A percentile compares a stretch with the other conserved stretches of the same genome.
These are phyloP conservation scores for Trichophyton benhamiae DNA, from an alignment of 2,329 filamentous ascomycete species.

Conservation along the genomic window DNA sequence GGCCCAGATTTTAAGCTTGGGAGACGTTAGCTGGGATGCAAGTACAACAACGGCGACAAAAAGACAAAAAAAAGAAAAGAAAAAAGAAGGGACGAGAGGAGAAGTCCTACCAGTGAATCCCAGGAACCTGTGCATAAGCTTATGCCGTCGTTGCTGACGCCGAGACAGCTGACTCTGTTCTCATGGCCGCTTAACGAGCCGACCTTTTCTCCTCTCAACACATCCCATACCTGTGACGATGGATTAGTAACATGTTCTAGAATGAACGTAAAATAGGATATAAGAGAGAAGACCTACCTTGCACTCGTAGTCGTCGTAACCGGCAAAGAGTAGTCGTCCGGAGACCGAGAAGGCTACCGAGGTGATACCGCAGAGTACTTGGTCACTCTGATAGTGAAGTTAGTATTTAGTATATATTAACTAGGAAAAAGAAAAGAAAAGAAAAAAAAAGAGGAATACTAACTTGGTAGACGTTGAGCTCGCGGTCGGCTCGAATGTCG, in stretches of 20 bases:
- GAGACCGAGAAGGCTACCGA: conserved; percentile 97
- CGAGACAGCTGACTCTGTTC: conserved; percentile 96
- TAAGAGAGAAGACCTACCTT: conserved; percentile 53
- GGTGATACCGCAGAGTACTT: conserved; percentile 94
- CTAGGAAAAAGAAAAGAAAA: too few species aligned
- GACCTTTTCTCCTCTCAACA: conserved; percentile 91
- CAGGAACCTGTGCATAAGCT: conserved; percentile 98
- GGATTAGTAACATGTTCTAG: too few species aligned
- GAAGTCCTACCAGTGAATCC: conserved; percentile 77
- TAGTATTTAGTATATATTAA: conserved; percentile 7
- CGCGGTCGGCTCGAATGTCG: conserved; percentile 88
- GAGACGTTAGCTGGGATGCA: background rate
- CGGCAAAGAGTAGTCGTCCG: conserved; percentile 84
- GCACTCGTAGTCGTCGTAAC: conserved; percentile 99
- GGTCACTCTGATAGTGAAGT: conserved; percentile 58
- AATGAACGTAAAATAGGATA: too few species aligned
- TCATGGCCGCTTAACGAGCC: conserved; percentile 94
- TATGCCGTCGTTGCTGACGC: conserved; percentile 97
- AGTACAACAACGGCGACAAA: background rate
- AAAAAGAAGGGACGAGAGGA: conserved; percentile 18
- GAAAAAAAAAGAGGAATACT: conserved; percentile 16
- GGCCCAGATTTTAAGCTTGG: conserved; percentile 76
- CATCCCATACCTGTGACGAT: conserved; percentile 76
- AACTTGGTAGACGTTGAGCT: conserved; percentile 57
- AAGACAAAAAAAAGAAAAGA: background rate